These are phyloP conservation scores for Candida sonorensis DNA, from an alignment of 805 yeast species.

Conservation along the genomic window DNA sequence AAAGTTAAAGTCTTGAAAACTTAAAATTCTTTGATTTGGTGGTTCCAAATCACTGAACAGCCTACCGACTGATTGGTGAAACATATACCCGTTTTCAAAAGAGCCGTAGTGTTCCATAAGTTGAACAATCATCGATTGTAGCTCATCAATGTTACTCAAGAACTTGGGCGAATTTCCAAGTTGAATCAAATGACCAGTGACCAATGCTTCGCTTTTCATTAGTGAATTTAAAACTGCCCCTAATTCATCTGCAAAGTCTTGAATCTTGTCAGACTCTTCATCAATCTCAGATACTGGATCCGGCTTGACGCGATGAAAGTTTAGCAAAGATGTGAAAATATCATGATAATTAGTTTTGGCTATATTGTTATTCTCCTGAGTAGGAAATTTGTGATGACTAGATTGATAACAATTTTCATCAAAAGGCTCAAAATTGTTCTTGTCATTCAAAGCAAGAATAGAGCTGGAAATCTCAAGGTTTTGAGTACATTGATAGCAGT, in stretches of 20 bases:
- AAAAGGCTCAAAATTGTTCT: neutral
- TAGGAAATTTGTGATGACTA: no score
- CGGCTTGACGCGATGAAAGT: no score
- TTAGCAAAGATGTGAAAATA: no score
- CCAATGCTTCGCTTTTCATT: constrained; percentile 2
- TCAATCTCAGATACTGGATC: neutral
- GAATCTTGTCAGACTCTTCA: constrained; percentile 15
- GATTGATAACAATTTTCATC: no score
- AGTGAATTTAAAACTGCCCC: constrained; percentile 9
- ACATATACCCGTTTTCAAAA: constrained; percentile 9
- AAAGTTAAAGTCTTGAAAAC: constrained; percentile 1
- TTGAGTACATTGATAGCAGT: constrained; percentile 11
- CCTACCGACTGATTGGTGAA: constrained; percentile 5
- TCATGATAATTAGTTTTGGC: no score
- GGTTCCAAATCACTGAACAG: constrained; percentile 9
- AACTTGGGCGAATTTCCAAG: neutral
- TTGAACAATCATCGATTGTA: constrained; percentile 31
- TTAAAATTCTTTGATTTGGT: neutral
- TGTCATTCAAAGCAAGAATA: constrained; percentile 1
- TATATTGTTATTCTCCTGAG: no score
- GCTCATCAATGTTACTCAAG: constrained; percentile 20
- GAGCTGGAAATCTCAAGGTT: constrained; percentile 17
- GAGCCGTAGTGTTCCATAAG: constrained; percentile 17
- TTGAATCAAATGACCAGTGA: constrained; percentile 3
- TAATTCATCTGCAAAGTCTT: constrained; percentile 19